Evolutionary conservation across 2,329 filamentous ascomycete species (phyloP), one percentile per base, ranked within the genome.

Genomic region (Fonsecaea erecta): DNA sequence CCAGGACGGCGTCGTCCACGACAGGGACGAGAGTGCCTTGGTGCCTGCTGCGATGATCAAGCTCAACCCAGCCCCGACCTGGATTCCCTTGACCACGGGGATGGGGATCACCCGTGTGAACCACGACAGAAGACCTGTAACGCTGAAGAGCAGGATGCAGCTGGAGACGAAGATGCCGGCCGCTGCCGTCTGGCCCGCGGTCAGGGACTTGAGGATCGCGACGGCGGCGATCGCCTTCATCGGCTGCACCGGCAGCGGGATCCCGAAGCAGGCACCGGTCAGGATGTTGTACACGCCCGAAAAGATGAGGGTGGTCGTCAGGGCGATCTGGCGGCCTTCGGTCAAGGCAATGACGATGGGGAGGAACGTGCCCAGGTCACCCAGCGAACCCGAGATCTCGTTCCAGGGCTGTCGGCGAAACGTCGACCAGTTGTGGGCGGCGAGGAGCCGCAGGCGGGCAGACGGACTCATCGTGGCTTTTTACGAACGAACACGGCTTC

Each of bases 1-100:
- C 77, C 85, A 86, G 51, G 82, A 84, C 0, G 90, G 87, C 3
- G 79, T 75, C 1, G 82, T 78, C 92, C 92, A 96, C 12, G 82
- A 80, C 3, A 97, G 81, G 1, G 87, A 86, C 18, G 84, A 81
- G 12, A 95, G 82, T 64, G 96, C 83, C 53, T 82, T 85, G 0
- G 83, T 82, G 2, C 91, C 92, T 7, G 92, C 91, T 12, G 91
- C 90, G 63, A 96, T 84, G 60, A 93, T 85, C 16, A 98, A 84
- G 16, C 90, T 92, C 54, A 98, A 81, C 1, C 94, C 94, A 3
- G 94, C 94, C 40, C 94, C 94, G 54, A 97, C 87, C 78, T 98
- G 95, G 70, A 98, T 97, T 32, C 94, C 94, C 75, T 96, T 97
- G 60, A 98, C 89, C 0, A 98, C 90, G 0, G 93, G 91, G 14